Evolutionary conservation across 257 asterid genomes (phyloP).

Genomic region (Cruciata laevipes): DNA sequence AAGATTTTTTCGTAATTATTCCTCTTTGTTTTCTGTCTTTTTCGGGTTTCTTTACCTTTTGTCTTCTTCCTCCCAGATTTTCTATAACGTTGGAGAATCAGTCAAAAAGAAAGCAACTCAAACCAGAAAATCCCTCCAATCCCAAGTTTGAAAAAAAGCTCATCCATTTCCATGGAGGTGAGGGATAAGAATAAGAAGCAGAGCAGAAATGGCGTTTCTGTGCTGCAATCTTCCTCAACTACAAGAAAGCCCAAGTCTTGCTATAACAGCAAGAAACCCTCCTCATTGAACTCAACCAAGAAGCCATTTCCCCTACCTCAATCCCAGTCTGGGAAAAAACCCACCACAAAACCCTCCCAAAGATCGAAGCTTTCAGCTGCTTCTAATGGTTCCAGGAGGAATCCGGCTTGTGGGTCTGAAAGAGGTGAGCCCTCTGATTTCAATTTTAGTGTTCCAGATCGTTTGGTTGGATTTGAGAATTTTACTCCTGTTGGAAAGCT

Average conservation of each 20-base stretch:
- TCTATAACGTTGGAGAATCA: neutral
- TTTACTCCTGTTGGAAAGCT: conserved; percentile 39
- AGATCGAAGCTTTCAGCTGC: conserved; percentile 28
- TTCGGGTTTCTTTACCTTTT: neutral
- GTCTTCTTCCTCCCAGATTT: neutral
- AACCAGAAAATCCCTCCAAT: neutral
- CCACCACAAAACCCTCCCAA: conserved; percentile 21
- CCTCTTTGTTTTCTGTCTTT: neutral
- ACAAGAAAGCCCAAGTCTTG: conserved; percentile 13
- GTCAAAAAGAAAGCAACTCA: neutral
- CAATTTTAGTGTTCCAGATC: conserved; percentile 13
- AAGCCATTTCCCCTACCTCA: conserved; percentile 15
- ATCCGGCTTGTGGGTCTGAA: conserved; percentile 21
- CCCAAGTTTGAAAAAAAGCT: neutral
- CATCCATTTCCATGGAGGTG: neutral
- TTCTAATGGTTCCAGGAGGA: conserved; percentile 18
- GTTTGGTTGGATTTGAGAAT: conserved; percentile 20
- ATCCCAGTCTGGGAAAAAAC: conserved; percentile 21
- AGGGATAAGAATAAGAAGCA: neutral
- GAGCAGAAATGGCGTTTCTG: neutral
- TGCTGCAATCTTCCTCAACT: conserved; percentile 14
- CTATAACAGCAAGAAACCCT: conserved; percentile 19
- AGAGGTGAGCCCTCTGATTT: conserved; percentile 30
- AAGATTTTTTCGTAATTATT: neutral
- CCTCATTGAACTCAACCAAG: conserved; percentile 25